Percentiles rank a stretch among this genome's conserved stretches.
Conservation (phyloP, 768 basidiomycete species). For the Naganishia friedmannii region DNA sequence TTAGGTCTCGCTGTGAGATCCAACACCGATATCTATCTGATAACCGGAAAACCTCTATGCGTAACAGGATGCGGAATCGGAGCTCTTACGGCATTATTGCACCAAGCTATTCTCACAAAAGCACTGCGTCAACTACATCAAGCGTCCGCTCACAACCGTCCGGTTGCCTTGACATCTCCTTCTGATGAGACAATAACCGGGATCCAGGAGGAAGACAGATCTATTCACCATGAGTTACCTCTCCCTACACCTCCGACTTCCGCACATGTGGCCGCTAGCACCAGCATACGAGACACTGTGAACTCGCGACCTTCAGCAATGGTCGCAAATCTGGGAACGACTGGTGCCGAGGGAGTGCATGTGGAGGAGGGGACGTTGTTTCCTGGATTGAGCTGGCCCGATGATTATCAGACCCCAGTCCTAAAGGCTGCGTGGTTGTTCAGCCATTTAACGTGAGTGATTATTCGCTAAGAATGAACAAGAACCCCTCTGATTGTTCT, state of each 20-base stretch:
- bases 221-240: not conserved
- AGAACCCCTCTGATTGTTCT: constrained; percentile 24
- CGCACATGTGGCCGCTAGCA: not conserved
- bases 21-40: not conserved
- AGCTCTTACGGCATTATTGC: constrained; percentile 58
- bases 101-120: constrained; percentile 54
- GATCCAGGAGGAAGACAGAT: constrained; percentile 17
- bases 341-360: constrained; percentile 61
- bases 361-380: constrained; percentile 49
- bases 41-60: not conserved
- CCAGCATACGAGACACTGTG: not conserved
- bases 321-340: constrained; percentile 22
- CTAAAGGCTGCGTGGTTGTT: constrained; percentile 48
- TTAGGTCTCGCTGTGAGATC: not conserved
- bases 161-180: constrained; percentile 24
- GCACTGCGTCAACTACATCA: constrained; percentile 24
- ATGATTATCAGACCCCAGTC: constrained; percentile 36
- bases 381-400: constrained; percentile 36
- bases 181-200: constrained; percentile 54
- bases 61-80: constrained; percentile 78
- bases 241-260: not conserved
- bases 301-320: constrained; percentile 19
- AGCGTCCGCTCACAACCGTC: constrained; percentile 33
- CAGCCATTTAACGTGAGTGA: constrained; percentile 45
- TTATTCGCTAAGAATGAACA: not conserved